phyloP scores from a whole-genome alignment of 257 asterid species.

The Capsicum baccatum region DNA sequence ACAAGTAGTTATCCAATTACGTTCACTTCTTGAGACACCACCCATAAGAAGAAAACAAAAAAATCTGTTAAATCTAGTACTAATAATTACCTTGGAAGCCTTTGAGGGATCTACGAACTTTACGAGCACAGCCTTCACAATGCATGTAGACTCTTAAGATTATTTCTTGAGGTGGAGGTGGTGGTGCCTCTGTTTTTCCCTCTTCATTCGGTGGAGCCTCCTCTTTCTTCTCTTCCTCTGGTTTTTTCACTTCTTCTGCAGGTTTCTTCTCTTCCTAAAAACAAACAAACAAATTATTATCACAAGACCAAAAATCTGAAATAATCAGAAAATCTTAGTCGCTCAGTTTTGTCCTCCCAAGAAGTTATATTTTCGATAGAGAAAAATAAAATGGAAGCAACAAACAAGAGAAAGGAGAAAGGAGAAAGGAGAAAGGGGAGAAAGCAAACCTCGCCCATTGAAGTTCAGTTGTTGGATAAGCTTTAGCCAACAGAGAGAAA shows the following conservation, averaged over 20 bases:
- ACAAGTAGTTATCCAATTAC: too few species aligned
- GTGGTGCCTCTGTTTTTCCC: neutral
- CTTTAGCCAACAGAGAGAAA: neutral
- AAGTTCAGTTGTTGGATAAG: neutral
- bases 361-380: too few species aligned
- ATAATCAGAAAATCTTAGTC: too few species aligned
- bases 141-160: conserved; percentile 88
- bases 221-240: conserved; percentile 47
- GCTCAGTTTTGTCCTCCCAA: too few species aligned
- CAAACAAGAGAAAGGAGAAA: neutral
- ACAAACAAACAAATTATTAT: too few species aligned
- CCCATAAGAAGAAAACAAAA: too few species aligned
- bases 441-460: conserved; percentile 46
- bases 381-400: neutral
- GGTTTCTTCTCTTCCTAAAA: conserved; percentile 25
- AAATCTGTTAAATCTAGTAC: too few species aligned
- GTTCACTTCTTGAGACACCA: too few species aligned
- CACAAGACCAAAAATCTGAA: too few species aligned
- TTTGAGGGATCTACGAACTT: conserved; percentile 85
- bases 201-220: neutral
- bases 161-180: conserved; percentile 80
- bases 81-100: conserved; percentile 69
- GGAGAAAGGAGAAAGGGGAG: neutral
- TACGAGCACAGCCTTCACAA: conserved; percentile 97
- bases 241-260: conserved; percentile 41